Conservation (phyloP, 192 early-diverging fungal species). For the Geosiphon pyriformis region DNA sequence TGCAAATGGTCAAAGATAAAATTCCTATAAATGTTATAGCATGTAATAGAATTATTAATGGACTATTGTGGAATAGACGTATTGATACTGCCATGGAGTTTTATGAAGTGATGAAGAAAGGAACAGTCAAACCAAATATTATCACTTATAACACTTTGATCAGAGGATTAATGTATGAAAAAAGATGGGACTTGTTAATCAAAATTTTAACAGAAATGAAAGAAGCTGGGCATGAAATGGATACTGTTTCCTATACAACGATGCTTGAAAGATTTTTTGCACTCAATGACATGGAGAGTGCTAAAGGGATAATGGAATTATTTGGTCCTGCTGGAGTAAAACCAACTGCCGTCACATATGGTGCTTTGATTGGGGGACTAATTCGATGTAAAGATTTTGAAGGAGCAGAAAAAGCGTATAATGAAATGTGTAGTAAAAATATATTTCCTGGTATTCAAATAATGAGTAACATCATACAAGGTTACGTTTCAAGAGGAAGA, state of each 20-base stretch:
- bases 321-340: background rate
- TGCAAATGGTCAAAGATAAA: constrained; percentile 12
- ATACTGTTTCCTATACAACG: constrained; percentile 1
- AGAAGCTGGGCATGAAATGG: background rate
- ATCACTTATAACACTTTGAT: constrained; percentile 17
- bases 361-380: constrained; percentile 12
- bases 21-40: constrained; percentile 1
- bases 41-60: constrained; percentile 24
- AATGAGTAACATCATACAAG: constrained; percentile 8
- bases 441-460: constrained; percentile 3
- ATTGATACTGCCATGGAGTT: constrained; percentile 5
- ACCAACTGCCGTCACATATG: constrained; percentile 8
- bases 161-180: background rate
- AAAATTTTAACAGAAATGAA: constrained; percentile 11
- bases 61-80: constrained; percentile 1
- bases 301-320: constrained; percentile 1
- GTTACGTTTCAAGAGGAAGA: background rate
- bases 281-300: background rate
- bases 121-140: constrained; percentile 3
- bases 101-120: constrained; percentile 1
- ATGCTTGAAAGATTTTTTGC: constrained; percentile 4
- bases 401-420: constrained; percentile 8
- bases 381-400: constrained; percentile 3
- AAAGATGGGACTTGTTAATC: background rate
- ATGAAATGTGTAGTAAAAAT: constrained; percentile 5